A percentile compares a stretch with the other conserved stretches of the same genome.
These are phyloP conservation scores for Apiospora saccharicola DNA, from an alignment of 2,329 filamentous ascomycete genomes.

Conservation along the genomic window DNA sequence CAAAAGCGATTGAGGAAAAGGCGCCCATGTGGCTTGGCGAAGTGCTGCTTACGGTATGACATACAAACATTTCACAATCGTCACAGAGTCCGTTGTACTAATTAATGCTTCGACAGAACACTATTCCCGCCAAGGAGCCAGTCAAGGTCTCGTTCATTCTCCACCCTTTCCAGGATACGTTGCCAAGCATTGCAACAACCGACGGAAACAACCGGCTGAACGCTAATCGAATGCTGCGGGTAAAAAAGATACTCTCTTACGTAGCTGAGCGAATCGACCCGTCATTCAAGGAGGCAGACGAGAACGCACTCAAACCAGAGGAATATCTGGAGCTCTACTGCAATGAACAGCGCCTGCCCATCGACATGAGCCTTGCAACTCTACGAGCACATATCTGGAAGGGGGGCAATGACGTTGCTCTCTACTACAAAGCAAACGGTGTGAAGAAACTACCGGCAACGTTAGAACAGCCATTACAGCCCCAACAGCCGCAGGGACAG, in stretches of 20 bases:
- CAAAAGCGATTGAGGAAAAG: conserved; percentile 83
- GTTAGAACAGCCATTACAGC: conserved; percentile 30
- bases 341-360: conserved; percentile 82
- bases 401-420: conserved; percentile 87
- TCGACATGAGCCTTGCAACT: conserved; percentile 91
- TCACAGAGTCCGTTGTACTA: conserved; percentile 30
- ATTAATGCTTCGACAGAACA: conserved; percentile 62
- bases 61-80: conserved; percentile 28
- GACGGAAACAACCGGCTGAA: conserved; percentile 92
- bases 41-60: conserved; percentile 72
- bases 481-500: background rate
- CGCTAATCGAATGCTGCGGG: conserved; percentile 94
- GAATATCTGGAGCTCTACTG: conserved; percentile 96
- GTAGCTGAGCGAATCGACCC: conserved; percentile 90
- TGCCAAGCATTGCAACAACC: conserved; percentile 76
- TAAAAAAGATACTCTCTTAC: conserved; percentile 93
- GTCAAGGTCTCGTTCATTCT: conserved; percentile 96
- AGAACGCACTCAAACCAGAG: conserved; percentile 75
- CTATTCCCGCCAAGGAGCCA: conserved; percentile 85
- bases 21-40: conserved; percentile 94
- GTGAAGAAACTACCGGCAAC: conserved; percentile 66
- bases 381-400: conserved; percentile 94
- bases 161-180: conserved; percentile 76
- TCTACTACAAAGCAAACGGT: conserved; percentile 94
- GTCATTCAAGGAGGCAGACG: conserved; percentile 64